These are phyloP conservation scores for Synchytrium microbalum DNA, from an alignment of 371 early-diverging fungal genomes.

Conservation along the genomic window DNA sequence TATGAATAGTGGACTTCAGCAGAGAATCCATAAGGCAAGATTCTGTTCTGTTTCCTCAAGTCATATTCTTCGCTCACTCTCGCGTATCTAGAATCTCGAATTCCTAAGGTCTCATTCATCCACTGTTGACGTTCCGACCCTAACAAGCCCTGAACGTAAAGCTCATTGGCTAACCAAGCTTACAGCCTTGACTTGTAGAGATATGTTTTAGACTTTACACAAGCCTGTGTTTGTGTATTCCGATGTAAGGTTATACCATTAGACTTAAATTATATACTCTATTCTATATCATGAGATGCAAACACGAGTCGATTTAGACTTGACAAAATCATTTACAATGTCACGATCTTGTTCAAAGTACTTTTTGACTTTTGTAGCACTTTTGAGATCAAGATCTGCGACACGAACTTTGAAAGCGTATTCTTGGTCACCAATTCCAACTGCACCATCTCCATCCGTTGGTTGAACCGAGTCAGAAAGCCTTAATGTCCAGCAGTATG, in stretches of 20 bases:
- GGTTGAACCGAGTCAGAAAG: too few species aligned
- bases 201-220: not conserved
- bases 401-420: too few species aligned
- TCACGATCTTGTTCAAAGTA: too few species aligned
- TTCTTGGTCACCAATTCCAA: too few species aligned
- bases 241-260: not conserved
- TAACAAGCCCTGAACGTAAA: not conserved
- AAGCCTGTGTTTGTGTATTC: not conserved
- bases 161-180: not conserved
- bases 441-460: too few species aligned
- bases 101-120: not conserved
- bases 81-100: not conserved
- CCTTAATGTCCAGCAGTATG: too few species aligned
- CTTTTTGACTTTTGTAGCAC: too few species aligned
- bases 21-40: constrained; percentile 52
- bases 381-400: too few species aligned
- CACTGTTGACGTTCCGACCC: not conserved
- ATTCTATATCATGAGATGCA: not conserved
- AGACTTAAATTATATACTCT: not conserved
- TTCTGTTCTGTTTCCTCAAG: not conserved
- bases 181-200: not conserved
- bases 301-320: too few species aligned
- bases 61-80: not conserved
- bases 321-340: too few species aligned
- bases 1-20: constrained; percentile 44